These are phyloP conservation scores for Rhodomyrtus psidioides DNA, from an alignment of 441 rosid genomes.

Conservation along the genomic window DNA sequence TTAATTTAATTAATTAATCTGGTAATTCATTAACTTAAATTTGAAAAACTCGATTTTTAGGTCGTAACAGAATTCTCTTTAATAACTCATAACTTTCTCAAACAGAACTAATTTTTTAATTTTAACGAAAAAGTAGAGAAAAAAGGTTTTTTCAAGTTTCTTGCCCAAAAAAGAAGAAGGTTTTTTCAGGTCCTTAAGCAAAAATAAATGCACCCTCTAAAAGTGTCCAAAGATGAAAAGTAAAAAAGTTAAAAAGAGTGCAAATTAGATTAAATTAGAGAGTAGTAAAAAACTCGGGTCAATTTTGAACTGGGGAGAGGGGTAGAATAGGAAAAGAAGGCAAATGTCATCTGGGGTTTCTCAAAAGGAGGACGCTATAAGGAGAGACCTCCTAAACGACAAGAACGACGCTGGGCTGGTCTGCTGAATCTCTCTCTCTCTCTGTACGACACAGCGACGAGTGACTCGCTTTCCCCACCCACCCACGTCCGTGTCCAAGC, in stretches of 20 bases:
- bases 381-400: not conserved
- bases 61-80: too few relatives aligned
- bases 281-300: fast-evolving
- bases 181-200: not conserved
- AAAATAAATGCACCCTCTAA: not conserved
- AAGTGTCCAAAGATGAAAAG: not conserved
- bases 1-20: too few relatives aligned
- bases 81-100: not conserved
- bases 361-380: not conserved
- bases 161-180: not conserved
- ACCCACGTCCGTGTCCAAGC: not conserved
- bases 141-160: not conserved
- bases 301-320: not conserved
- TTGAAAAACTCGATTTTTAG: too few relatives aligned
- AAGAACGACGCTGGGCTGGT: not conserved
- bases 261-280: not conserved
- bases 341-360: not conserved
- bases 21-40: too few relatives aligned
- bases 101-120: not conserved
- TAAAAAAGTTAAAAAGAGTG: not conserved
- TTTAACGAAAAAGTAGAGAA: not conserved
- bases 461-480: not conserved
- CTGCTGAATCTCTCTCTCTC: not conserved
- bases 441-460: not conserved
- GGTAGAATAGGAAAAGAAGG: not conserved